Conservation (phyloP, 352 stramenopile species). For the Halophytophthora polymorphica region DNA sequence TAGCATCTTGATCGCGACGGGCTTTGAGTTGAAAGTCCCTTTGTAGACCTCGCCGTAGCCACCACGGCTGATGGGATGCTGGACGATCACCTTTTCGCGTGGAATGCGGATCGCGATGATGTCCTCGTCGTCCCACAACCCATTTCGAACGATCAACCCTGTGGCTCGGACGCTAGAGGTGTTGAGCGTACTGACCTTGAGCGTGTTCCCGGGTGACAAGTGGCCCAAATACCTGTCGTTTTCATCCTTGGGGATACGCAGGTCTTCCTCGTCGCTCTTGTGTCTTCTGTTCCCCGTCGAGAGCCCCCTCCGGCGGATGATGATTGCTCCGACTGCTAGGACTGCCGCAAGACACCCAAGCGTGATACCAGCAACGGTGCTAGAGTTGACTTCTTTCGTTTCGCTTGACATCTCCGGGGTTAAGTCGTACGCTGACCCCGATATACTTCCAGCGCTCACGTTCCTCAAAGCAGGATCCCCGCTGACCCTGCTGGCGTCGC, state of each 20-base stretch:
- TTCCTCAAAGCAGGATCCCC: too few relatives aligned
- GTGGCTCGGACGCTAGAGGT: not conserved
- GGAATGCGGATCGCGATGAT: slow-evolving; percentile 29
- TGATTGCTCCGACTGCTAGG: slow-evolving; percentile 1
- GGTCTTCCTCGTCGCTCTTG: slow-evolving; percentile 11
- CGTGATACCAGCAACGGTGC: slow-evolving; percentile 13
- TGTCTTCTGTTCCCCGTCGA: not conserved
- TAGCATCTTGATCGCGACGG: slow-evolving; percentile 44
- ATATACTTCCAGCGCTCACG: too few relatives aligned
- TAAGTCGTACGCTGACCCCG: too few relatives aligned
- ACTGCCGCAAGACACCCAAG: slow-evolving; percentile 6
- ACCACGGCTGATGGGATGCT: slow-evolving; percentile 29
- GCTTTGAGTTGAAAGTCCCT: slow-evolving; percentile 30
- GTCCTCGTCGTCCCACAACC: slow-evolving; percentile 22
- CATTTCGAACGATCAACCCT: not conserved
- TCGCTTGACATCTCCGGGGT: too few relatives aligned
- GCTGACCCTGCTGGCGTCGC: too few relatives aligned
- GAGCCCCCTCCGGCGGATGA: slow-evolving; percentile 6
- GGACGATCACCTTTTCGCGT: slow-evolving; percentile 31
- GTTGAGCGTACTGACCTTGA: slow-evolving; percentile 3
- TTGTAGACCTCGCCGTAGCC: slow-evolving; percentile 40
- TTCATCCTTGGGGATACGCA: slow-evolving; percentile 8
- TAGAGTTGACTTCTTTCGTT: too few relatives aligned
- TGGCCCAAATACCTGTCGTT: slow-evolving; percentile 1
- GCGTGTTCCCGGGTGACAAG: too few relatives aligned